Evolutionary conservation across 345 rosid species (phyloP).

Genomic region (Draba incana): DNA sequence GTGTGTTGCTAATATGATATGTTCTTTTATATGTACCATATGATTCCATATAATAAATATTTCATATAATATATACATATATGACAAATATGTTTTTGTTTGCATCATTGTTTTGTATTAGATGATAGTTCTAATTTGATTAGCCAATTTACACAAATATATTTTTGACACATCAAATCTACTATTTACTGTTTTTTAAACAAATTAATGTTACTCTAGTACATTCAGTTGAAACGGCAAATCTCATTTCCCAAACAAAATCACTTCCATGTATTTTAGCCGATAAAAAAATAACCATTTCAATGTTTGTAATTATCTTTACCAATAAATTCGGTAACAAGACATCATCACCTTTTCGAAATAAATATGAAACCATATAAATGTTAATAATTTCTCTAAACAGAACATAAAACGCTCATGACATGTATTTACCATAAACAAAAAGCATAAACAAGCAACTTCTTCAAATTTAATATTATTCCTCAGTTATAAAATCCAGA

Average conservation of each 20-base stretch:
- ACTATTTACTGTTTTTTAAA: background rate
- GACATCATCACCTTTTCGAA: background rate
- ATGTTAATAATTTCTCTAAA: too few relatives aligned
- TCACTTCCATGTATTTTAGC: too few relatives aligned
- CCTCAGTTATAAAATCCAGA: conserved; percentile 32
- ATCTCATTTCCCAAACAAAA: too few relatives aligned
- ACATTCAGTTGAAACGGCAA: background rate
- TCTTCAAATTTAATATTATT: background rate
- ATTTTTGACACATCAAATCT: background rate
- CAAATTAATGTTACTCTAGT: background rate
- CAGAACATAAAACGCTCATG: background rate
- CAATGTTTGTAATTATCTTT: background rate
- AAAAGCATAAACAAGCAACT: background rate
- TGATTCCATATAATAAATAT: too few relatives aligned
- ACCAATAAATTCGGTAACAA: conserved; percentile 6
- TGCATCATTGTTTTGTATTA: too few relatives aligned
- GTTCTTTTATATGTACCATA: too few relatives aligned
- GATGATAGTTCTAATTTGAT: background rate
- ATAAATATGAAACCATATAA: background rate
- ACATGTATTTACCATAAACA: background rate
- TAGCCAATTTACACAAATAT: background rate
- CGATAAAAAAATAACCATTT: background rate
- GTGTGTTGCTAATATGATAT: too few relatives aligned
- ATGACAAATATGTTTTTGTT: too few relatives aligned
- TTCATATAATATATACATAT: too few relatives aligned